Conservation (phyloP, 2,329 filamentous ascomycete genomes). For the Rugonectria rugulosa region DNA sequence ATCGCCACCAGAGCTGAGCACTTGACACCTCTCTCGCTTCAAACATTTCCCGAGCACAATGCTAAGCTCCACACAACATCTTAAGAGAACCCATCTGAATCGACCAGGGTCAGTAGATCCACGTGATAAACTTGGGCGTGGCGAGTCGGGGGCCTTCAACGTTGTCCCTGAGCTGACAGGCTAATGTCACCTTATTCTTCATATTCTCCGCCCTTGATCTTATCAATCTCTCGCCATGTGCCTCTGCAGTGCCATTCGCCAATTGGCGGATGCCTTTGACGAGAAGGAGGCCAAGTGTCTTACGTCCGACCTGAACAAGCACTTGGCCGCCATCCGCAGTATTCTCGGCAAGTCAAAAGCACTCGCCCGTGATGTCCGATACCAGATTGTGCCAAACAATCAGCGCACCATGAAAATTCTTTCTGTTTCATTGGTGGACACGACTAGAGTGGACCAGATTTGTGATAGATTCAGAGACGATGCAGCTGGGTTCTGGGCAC, state of each 20-base stretch:
- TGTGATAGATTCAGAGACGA: slow-evolving; percentile 22
- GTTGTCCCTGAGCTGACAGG: not conserved
- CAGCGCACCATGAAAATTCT: slow-evolving; percentile 43
- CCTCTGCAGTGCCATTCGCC: slow-evolving; percentile 35
- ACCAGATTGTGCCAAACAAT: slow-evolving; percentile 41
- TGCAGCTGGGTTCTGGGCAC: slow-evolving; percentile 36
- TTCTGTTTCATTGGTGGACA: slow-evolving; percentile 29
- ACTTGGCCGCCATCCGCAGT: slow-evolving; percentile 34
- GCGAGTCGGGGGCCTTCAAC: not conserved
- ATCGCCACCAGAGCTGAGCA: no score
- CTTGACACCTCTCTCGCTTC: no score
- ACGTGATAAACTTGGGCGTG: not conserved
- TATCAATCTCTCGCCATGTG: slow-evolving; percentile 23
- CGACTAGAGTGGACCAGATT: slow-evolving; percentile 22
- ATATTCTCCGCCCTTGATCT: not conserved
- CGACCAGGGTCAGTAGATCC: not conserved
- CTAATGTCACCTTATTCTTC: not conserved
- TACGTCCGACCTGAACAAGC: slow-evolving; percentile 37
- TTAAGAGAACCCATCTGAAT: not conserved
- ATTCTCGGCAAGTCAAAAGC: slow-evolving; percentile 41
- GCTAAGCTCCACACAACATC: no score
- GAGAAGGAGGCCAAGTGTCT: slow-evolving; percentile 30
- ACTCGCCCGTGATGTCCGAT: slow-evolving; percentile 40
- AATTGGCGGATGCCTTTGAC: slow-evolving; percentile 34
- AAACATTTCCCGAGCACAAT: no score